Evolutionary conservation across 306 rosid species (phyloP), one percentile per base, ranked within the genome.

Genomic region (Alnus rubra): DNA sequence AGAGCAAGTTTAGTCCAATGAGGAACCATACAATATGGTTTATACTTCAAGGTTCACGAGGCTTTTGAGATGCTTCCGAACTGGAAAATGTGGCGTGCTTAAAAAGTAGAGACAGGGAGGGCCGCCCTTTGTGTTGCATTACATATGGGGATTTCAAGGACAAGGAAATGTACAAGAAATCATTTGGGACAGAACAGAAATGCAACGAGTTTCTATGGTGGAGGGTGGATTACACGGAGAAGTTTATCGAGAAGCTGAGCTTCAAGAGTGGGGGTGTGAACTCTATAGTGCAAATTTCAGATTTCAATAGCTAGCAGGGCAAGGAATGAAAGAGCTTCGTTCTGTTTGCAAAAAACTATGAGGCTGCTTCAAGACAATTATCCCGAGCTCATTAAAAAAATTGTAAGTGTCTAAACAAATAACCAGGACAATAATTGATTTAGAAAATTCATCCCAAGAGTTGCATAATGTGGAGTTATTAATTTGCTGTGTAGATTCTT

Each of bases 181-280:
- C 79, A 1, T 91, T 90, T 14, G 98, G 90, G 3, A 76, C 87
- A 9, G 87, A 84, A 14, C 72, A 87, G 51, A 90, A 79, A 52
- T 30, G 87, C 11, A 74, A 82, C 1, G 72, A 37, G 28, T 90
- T 76, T 71, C 75, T 92, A 77, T 87, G 98, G 79, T 84, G 92
- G 93, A 89, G 83, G 77, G 64, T 92, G 74, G 93, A 87, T 3
- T 50, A 84, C 14, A 81, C 92, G 71, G 98, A 95, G 58, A 86
- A 60, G 64, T 90, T 83, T 44, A 56, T 91, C 6, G 72, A 78
- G 79, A 88, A 83, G 74, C 80, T 90, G 0, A 60, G 39, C 35
- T 92, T 95, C 84, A 74, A 77, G 67, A 84, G 81, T 56, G 94
- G 94, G 19, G 97, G 93, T 16, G 98, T 81, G 18, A 83, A 90